Conservation (phyloP, 2,329 filamentous ascomycete genomes). For the Neopestalotiopsis sp. region DNA sequence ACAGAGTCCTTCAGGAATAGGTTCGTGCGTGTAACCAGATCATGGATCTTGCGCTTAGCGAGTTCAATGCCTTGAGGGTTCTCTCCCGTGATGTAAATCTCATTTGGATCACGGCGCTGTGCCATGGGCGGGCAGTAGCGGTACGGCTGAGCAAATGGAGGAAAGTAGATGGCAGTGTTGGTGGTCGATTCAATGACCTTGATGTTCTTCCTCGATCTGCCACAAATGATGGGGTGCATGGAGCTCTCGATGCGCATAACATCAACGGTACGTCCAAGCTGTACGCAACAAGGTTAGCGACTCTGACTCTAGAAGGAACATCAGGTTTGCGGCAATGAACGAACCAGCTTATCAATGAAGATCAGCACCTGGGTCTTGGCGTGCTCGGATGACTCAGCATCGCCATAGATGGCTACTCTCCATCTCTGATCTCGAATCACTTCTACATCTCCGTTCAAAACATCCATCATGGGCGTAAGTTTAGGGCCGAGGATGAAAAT, state of each 20-base stretch:
- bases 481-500: slow-evolving; percentile 96
- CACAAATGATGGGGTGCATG: slow-evolving; percentile 90
- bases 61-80: slow-evolving; percentile 81
- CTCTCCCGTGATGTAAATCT: slow-evolving; percentile 95
- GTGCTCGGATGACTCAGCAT: slow-evolving; percentile 93
- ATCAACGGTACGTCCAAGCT: slow-evolving; percentile 38
- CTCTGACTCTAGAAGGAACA: slow-evolving; percentile 22
- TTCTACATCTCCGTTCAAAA: slow-evolving; percentile 78
- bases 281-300: slow-evolving; percentile 10
- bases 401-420: slow-evolving; percentile 92
- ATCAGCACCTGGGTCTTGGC: slow-evolving; percentile 95
- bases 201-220: slow-evolving; percentile 94
- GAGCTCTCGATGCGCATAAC: slow-evolving; percentile 45
- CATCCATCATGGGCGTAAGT: slow-evolving; percentile 76
- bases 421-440: slow-evolving; percentile 89
- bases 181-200: slow-evolving; percentile 96
- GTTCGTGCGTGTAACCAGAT: slow-evolving; percentile 80
- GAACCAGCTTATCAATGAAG: slow-evolving; percentile 93
- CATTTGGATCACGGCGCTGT: slow-evolving; percentile 79
- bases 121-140: slow-evolving; percentile 87
- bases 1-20: slow-evolving; percentile 91
- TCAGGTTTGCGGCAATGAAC: slow-evolving; percentile 32
- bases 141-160: slow-evolving; percentile 90
- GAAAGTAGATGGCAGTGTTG: slow-evolving; percentile 97
- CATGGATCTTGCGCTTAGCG: slow-evolving; percentile 90